These are phyloP conservation scores for Cucurbita ficifolia DNA, from an alignment of 306 rosid genomes.

Conservation along the genomic window DNA sequence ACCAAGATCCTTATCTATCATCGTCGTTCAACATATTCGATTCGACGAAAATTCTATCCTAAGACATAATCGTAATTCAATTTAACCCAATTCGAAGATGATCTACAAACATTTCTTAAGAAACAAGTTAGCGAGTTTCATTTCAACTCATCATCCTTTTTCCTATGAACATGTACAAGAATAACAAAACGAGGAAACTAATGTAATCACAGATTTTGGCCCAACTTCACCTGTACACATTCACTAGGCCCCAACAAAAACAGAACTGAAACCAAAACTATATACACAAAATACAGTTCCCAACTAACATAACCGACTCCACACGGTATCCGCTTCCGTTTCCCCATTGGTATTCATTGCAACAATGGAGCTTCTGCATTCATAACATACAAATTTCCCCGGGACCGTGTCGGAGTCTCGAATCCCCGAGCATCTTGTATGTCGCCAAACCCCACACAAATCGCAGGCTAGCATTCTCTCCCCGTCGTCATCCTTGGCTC, in stretches of 20 bases:
- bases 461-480: conserved; percentile 97
- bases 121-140: not conserved
- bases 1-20: too few species aligned
- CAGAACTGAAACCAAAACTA: not conserved
- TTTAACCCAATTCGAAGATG: too few species aligned
- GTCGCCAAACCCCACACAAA: conserved; percentile 73
- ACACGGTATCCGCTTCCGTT: not conserved
- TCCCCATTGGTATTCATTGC: not conserved
- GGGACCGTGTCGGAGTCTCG: conserved; percentile 57
- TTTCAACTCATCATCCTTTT: not conserved
- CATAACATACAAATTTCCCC: conserved; percentile 47
- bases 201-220: not conserved
- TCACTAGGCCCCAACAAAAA: not conserved
- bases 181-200: conserved; percentile 4
- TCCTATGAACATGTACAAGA: not conserved
- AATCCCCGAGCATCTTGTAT: conserved; percentile 73
- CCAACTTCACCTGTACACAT: not conserved
- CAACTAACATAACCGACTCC: not conserved
- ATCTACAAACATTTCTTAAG: too few species aligned
- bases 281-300: not conserved
- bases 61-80: too few species aligned
- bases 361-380: conserved; percentile 22
- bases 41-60: too few species aligned
- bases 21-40: too few species aligned
- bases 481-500: conserved; percentile 90